Evolutionary conservation across 176 grass and related monocot species (phyloP), one percentile per base, ranked within the genome.

Genomic region (Oryza glaberrima): DNA sequence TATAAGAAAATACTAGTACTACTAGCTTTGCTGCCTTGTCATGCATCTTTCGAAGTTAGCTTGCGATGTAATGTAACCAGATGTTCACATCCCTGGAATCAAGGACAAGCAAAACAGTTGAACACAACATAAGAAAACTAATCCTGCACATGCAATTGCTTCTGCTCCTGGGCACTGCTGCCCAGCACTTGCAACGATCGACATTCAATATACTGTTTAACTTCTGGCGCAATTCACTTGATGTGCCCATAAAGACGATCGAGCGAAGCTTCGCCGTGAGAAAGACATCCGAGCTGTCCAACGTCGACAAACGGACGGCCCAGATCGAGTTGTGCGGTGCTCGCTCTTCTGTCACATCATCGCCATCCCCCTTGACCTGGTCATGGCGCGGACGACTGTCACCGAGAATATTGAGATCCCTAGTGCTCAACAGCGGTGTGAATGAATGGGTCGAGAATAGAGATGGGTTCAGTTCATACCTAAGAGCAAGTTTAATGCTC

Each of bases 51-150:
- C 60, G 28, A 1, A 11, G 13, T 20, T 67, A 52, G 65, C 65
- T 69, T 81, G 44, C 7, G 41, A 66, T 17, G 12, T 32, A 45
- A 66, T 17, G 12, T 32, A 45, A 60, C 48, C 8, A 41, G n/a
- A 23, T 30, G 20, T 60, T 1, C 75, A 49, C 40, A 12, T 51
- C 41, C 73, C 72, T 15, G 30, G 28, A 77, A 88, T 83, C 52
- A 51, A 19, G 80, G 40, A 82, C 44, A 83, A 32, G 73, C 65
- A 82, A 77, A 23, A 19, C 22, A 22, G 48, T 36, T 76, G 46
- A 81, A 69, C n/a, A 41, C n/a, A 65, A 7, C n/a, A 3, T 2
- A 9, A 13, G 5, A 15, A 17, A 6, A 40, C 15, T 9, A 43
- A 70, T 34, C 41, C 17, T 35, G 25, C 51, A 38, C 52, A 69